These are phyloP conservation scores for Aegilops sharonensis DNA, from an alignment of 176 grass and related monocot species.

Conservation along the genomic window DNA sequence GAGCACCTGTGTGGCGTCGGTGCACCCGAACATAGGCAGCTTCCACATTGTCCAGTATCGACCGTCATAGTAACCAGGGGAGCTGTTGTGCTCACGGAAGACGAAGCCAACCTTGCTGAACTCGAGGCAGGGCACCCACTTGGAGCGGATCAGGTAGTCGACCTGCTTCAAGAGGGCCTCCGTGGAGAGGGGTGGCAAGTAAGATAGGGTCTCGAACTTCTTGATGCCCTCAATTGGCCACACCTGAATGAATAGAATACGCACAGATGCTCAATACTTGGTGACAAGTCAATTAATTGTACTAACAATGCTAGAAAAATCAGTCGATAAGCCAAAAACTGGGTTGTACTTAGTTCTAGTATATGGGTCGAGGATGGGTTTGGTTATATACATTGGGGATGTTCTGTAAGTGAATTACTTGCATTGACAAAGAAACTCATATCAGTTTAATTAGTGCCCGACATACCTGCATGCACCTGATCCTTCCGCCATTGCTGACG, in stretches of 20 bases:
- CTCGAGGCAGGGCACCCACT: background rate
- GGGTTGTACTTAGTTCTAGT: too few species aligned
- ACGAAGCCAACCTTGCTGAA: background rate
- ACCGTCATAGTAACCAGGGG: background rate
- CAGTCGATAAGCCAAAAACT: too few species aligned
- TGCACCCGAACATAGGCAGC: background rate
- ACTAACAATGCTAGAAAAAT: too few species aligned
- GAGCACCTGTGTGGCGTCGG: background rate
- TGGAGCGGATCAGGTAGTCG: background rate
- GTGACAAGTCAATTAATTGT: background rate
- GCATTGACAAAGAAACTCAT: background rate
- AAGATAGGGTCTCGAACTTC: background rate
- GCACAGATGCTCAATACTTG: background rate
- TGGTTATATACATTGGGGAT: too few species aligned
- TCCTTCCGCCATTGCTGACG: background rate
- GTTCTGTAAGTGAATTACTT: too few species aligned
- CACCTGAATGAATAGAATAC: background rate
- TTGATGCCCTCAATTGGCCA: constrained; percentile 4
- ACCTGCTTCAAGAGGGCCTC: background rate
- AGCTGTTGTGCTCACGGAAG: background rate
- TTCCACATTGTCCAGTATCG: background rate
- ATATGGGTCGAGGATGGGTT: too few species aligned
- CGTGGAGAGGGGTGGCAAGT: background rate
- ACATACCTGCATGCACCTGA: constrained; percentile 2
- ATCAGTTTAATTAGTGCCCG: background rate